A percentile compares a stretch with the other conserved stretches of the same genome.
These are phyloP conservation scores for Podaxis sp. DNA, from an alignment of 768 basidiomycete genomes.

Conservation along the genomic window DNA sequence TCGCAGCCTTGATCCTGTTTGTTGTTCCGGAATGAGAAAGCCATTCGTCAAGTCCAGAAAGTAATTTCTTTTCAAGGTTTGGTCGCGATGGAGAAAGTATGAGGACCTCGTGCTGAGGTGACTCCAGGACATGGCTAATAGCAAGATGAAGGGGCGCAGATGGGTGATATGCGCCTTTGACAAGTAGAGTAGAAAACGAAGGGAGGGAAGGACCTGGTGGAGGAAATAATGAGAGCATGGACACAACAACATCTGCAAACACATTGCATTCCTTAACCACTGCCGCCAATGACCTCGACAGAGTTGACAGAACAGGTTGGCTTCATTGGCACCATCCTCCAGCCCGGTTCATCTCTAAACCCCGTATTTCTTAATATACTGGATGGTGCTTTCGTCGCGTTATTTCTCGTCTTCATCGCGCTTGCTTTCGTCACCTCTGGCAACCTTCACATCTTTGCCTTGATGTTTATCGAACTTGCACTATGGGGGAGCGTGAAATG, in stretches of 20 bases:
- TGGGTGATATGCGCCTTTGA: constrained; percentile 58
- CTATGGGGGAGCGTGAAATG: constrained; percentile 83
- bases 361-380: constrained; percentile 62
- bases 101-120: constrained; percentile 32
- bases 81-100: constrained; percentile 52
- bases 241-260: constrained; percentile 7
- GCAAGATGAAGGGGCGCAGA: constrained; percentile 70
- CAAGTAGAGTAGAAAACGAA: constrained; percentile 49
- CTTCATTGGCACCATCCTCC: constrained; percentile 57
- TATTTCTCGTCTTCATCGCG: constrained; percentile 55
- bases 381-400: constrained; percentile 53
- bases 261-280: constrained; percentile 1
- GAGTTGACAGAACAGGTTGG: constrained; percentile 12
- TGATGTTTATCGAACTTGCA: constrained; percentile 61
- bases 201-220: constrained; percentile 43
- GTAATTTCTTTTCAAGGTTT: constrained; percentile 36
- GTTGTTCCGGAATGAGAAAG: constrained; percentile 43
- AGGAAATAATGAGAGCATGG: constrained; percentile 30
- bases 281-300: constrained; percentile 1
- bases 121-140: constrained; percentile 40
- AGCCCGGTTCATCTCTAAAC: constrained; percentile 73
- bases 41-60: constrained; percentile 42
- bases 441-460: constrained; percentile 61
- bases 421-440: constrained; percentile 59
- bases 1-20: constrained; percentile 28